Evolutionary conservation across 2,329 filamentous ascomycete genomes (phyloP).

Genomic region (Neoarthrinium moseri): DNA sequence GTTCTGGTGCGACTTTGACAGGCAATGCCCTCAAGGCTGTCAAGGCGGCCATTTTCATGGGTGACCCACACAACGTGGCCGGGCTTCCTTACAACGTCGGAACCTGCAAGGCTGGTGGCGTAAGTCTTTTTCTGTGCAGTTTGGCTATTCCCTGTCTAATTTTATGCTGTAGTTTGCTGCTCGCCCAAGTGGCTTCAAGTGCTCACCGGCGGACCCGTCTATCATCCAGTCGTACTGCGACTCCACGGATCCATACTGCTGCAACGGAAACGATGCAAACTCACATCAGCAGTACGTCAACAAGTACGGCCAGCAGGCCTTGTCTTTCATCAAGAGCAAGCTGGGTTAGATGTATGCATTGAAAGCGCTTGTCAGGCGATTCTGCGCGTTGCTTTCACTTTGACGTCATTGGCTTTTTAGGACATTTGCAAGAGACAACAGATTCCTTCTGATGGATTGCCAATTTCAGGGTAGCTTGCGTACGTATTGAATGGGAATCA

Average conservation of each 20-base stretch:
- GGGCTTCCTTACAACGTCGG: constrained; percentile 61
- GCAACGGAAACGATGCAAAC: constrained; percentile 58
- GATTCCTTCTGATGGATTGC: too few species aligned
- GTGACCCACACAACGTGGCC: constrained; percentile 54
- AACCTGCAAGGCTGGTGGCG: constrained; percentile 56
- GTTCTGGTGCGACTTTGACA: constrained; percentile 44
- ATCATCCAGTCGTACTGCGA: constrained; percentile 68
- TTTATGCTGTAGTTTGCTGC: constrained; percentile 52
- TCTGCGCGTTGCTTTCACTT: too few species aligned
- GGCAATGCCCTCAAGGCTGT: constrained; percentile 50
- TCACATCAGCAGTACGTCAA: constrained; percentile 63
- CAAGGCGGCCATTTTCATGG: constrained; percentile 63
- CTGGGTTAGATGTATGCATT: constrained; percentile 9
- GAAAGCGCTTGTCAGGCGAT: too few species aligned
- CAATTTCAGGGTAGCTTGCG: too few species aligned
- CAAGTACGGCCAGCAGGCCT: constrained; percentile 58
- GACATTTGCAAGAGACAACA: too few species aligned
- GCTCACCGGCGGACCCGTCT: constrained; percentile 43
- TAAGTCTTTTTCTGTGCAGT: constrained; percentile 36
- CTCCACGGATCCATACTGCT: constrained; percentile 63
- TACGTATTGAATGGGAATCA: too few species aligned
- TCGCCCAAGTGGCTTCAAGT: constrained; percentile 55
- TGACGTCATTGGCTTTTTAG: too few species aligned
- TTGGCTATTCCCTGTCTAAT: background rate
- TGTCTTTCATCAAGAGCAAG: constrained; percentile 55